Percentiles rank a stretch among this genome's conserved stretches.
Conservation (phyloP, 495 filamentous ascomycete genomes). For the Jackrogersella minutella region DNA sequence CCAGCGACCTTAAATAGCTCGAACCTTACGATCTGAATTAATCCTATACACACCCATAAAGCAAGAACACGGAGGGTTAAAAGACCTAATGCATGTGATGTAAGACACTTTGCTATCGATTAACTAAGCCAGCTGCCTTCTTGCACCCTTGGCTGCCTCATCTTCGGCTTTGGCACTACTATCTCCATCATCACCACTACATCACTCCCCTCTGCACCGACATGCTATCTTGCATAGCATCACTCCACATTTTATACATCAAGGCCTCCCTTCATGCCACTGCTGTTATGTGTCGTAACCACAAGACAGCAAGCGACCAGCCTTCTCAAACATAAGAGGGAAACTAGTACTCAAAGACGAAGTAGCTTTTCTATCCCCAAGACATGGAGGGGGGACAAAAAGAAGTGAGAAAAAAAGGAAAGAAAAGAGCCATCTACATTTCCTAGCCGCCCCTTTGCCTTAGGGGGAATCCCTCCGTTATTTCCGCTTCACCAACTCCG, state of each 20-base stretch:
- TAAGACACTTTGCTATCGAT: no score
- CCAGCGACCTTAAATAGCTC: no score
- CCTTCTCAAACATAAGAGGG: no score
- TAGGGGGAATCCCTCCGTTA: constrained; percentile 13
- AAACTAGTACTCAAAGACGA: not conserved
- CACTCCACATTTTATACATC: not conserved
- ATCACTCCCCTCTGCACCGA: not conserved
- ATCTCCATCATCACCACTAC: not conserved
- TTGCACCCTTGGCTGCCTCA: no score
- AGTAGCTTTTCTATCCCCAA: constrained; percentile 16
- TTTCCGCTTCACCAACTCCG: constrained; percentile 21
- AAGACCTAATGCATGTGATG: no score
- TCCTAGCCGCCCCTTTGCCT: constrained; percentile 11
- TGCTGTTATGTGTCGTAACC: not conserved
- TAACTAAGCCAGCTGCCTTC: no score
- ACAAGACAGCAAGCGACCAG: not conserved
- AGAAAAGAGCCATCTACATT: constrained; percentile 10
- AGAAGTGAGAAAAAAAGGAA: not conserved
- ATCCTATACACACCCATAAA: no score
- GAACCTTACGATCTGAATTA: no score
- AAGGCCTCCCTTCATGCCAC: not conserved
- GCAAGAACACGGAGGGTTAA: no score
- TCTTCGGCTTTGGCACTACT: no score
- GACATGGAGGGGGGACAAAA: not conserved
- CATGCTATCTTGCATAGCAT: not conserved